Conservation (phyloP, 768 basidiomycete genomes). For the Phlebiopsis flavidoalba region DNA sequence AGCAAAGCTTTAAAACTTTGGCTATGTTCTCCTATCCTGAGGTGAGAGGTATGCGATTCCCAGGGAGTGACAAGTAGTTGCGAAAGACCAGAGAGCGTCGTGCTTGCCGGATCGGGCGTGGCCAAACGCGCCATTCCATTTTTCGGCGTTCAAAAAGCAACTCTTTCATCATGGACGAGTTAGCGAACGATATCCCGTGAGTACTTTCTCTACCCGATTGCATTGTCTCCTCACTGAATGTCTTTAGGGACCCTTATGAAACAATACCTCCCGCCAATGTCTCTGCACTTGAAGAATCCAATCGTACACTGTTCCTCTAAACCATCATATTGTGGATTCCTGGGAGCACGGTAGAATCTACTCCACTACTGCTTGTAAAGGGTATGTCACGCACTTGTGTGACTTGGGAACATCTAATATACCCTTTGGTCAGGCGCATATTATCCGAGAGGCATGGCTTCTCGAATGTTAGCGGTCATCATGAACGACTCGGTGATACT, state of each 20-base stretch:
- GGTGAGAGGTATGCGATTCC: neutral
- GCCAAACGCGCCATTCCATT: neutral
- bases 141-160: neutral
- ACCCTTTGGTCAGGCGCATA: slow-evolving; percentile 53
- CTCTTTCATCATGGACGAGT: slow-evolving; percentile 37
- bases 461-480: slow-evolving; percentile 93
- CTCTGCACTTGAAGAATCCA: neutral
- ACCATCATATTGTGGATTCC: slow-evolving; percentile 94
- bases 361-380: too few relatives aligned
- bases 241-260: slow-evolving; percentile 29
- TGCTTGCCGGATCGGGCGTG: neutral
- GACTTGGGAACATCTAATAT: neutral
- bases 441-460: slow-evolving; percentile 92
- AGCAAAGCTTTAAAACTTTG: neutral
- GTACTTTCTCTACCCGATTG: slow-evolving; percentile 17
- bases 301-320: slow-evolving; percentile 59
- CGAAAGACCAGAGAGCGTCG: neutral
- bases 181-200: slow-evolving; percentile 60
- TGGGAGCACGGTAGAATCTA: slow-evolving; percentile 95
- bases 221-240: neutral
- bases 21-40: neutral
- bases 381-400: slow-evolving; percentile 37
- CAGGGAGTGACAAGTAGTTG: neutral
- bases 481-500: slow-evolving; percentile 97
- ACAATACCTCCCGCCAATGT: neutral